Base-by-base conservation (phyloP, 129 eudicot genomes). In the Tanacetum coccineum region DNA sequence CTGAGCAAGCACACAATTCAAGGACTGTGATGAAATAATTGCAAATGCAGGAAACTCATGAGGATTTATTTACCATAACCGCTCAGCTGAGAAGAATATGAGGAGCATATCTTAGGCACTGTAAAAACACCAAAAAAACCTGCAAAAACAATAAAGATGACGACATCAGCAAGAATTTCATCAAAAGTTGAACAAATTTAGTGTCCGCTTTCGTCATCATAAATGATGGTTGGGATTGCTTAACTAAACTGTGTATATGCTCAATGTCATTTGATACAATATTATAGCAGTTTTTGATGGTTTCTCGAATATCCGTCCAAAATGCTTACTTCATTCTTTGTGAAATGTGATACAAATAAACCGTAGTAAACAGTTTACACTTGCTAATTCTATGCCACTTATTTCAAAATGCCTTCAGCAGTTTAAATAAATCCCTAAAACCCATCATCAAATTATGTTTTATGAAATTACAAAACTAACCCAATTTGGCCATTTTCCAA, bases 121-220 rank as follows among this genome's bases (percentile, higher is more conserved):
- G 81, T 87, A 70, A 91, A 91, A 44, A 87, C 94, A 56, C 87
- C 97, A 83, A 87, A 85, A 76, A 91, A 91, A n/a, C 83, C 97
- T 91, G 96, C 68, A 44, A 51, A 65, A 50, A 42, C 36, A 13
- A 8, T 22, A 68, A 40, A 75, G 51, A n/a, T 64, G 3, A 54
- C 52, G 61, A 0, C 65, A 62, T 36, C 62, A 70, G 74, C 25
- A 56, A 72, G 57, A 49, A 47, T 44, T 30, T 15, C 26, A 75
- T 67, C 73, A 58, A 61, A 66, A 58, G 58, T 49, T 36, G 1
- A 7, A 36, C 42, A 36, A 8, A 7, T 51, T 51, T 59, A 62
- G 18, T 63, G 54, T n/a, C 22, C 4, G 5, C 25, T 47, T 48
- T 30, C 9, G 11, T 66, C 32, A 48, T 58, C 67, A 66, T 66